A percentile compares a stretch with the other conserved stretches of the same genome.
Conservation (phyloP, 441 rosid species). For the Erodium texanum region DNA sequence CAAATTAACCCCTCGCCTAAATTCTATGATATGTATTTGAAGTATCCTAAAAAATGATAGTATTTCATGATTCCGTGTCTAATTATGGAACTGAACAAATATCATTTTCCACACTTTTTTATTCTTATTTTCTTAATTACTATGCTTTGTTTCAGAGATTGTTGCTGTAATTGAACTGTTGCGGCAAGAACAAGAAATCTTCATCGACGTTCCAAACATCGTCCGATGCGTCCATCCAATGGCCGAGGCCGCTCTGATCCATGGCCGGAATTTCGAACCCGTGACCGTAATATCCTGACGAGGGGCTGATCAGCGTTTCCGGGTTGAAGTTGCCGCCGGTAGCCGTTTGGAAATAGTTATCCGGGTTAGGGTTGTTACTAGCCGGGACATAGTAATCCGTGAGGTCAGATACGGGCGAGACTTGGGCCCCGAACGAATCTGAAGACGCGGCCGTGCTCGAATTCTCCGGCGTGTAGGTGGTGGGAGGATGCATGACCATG, state of each 20-base stretch:
- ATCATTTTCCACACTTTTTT: too few relatives aligned
- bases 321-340: conserved; percentile 13
- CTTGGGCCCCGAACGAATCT: conserved; percentile 33
- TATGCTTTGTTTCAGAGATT: conserved; percentile 4
- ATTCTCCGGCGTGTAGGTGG: too few relatives aligned
- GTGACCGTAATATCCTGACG: conserved; percentile 20
- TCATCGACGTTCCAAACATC: conserved; percentile 62
- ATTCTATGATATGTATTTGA: too few relatives aligned
- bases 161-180: conserved; percentile 30
- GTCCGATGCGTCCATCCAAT: conserved; percentile 54
- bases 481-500: conserved; percentile 6
- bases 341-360: conserved; percentile 34
- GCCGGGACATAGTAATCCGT: conserved; percentile 35
- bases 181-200: conserved; percentile 28
- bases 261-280: too few relatives aligned
- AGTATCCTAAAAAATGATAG: too few relatives aligned
- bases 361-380: conserved; percentile 36
- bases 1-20: too few relatives aligned
- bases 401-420: too few relatives aligned
- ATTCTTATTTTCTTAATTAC: too few relatives aligned
- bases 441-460: too few relatives aligned
- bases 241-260: conserved; percentile 5
- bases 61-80: too few relatives aligned
- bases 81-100: too few relatives aligned
- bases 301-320: too few relatives aligned